These are phyloP conservation scores for Daldinia caldariorum DNA, from an alignment of 495 filamentous ascomycete species.

Conservation along the genomic window DNA sequence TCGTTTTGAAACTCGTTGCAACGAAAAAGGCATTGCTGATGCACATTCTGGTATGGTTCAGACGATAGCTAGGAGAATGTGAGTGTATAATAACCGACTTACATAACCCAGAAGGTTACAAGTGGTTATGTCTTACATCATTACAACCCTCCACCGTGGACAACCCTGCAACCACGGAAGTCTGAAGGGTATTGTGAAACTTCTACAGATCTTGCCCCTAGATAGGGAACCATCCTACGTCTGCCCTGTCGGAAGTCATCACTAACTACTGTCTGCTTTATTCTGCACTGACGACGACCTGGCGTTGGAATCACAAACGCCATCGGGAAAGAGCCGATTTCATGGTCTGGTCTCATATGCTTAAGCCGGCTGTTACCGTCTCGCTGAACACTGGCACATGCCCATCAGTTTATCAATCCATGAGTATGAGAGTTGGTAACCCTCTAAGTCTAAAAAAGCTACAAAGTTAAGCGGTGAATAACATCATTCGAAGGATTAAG, in stretches of 20 bases:
- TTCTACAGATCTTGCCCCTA: conserved; percentile 32
- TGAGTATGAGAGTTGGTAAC: neutral
- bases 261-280: conserved; percentile 7
- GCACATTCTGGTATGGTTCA: neutral
- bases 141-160: conserved; percentile 24
- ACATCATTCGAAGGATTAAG: neutral
- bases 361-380: neutral
- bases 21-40: neutral
- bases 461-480: neutral
- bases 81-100: neutral
- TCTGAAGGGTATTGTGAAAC: conserved; percentile 41
- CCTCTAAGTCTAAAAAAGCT: neutral
- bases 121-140: conserved; percentile 24
- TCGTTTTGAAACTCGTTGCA: conserved; percentile 10
- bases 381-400: no score
- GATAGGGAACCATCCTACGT: conserved; percentile 21
- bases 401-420: no score
- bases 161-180: conserved; percentile 31
- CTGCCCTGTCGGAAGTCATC: conserved; percentile 14
- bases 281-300: neutral
- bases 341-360: conserved; percentile 3
- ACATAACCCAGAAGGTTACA: neutral
- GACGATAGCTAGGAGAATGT: neutral
- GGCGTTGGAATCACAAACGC: conserved; percentile 2
- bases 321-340: conserved; percentile 2